Percentiles rank a stretch among this genome's conserved stretches.
Conservation (phyloP, 192 early-diverging fungal genomes). For the Rhizophagus clarus region DNA sequence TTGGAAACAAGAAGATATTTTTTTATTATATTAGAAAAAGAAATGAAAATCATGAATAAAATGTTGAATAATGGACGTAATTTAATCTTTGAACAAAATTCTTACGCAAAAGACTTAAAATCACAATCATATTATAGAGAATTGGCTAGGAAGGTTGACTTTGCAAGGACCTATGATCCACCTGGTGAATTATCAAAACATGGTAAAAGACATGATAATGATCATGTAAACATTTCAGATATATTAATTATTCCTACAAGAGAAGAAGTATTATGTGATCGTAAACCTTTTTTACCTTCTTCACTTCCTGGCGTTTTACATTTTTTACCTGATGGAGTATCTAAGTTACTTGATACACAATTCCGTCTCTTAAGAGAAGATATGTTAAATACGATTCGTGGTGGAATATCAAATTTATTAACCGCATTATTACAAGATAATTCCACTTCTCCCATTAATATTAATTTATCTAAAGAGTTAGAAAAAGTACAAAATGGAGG, state of each 20-base stretch:
- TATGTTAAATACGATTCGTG: constrained; percentile 47
- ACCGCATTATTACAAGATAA: constrained; percentile 8
- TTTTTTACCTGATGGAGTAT: constrained; percentile 47
- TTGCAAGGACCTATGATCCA: no score
- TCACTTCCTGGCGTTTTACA: constrained; percentile 41
- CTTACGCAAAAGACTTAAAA: no score
- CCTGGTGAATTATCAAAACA: no score
- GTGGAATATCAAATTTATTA: constrained; percentile 48
- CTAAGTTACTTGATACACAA: constrained; percentile 55
- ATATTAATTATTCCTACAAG: constrained; percentile 58
- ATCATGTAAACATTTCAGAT: constrained; percentile 41
- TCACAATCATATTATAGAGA: no score
- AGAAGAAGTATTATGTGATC: constrained; percentile 46
- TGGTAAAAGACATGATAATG: constrained; percentile 53
- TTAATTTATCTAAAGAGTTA: neutral
- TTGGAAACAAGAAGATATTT: no score
- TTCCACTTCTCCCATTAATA: neutral
- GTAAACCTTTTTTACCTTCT: constrained; percentile 51
- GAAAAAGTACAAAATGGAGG: constrained; percentile 33
- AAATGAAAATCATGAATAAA: neutral
- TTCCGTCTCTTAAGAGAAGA: constrained; percentile 66
- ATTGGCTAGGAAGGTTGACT: no score
- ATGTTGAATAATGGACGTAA: neutral
- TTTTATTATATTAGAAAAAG: no score
- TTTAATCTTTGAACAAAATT: no score